Evolutionary conservation across 2,329 filamentous ascomycete genomes (phyloP).

Genomic region (Diplodia mutila): DNA sequence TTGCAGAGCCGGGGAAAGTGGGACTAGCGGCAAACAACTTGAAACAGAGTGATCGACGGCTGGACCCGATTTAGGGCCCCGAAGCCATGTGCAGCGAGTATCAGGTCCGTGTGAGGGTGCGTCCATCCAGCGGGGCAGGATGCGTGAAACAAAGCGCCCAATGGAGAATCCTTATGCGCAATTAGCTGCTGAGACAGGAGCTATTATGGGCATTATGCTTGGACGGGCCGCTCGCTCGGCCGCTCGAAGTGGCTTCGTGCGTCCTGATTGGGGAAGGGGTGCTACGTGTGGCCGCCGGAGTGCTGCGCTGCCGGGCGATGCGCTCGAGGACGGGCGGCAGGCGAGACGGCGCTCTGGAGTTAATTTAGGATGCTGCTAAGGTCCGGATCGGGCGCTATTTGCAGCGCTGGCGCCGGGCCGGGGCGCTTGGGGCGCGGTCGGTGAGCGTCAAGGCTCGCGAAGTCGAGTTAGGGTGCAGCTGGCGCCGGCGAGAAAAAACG

Average conservation of each 20-base stretch:
- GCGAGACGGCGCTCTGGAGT: conserved; percentile 3
- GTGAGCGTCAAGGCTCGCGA: conserved; percentile 7
- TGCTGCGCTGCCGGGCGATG: conserved; percentile 19
- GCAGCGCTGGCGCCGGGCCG: conserved; percentile 9
- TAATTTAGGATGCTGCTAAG: conserved; percentile 6
- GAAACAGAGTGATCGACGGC: conserved; percentile 39
- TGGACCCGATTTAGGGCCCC: conserved; percentile 24
- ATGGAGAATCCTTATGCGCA: conserved; percentile 22
- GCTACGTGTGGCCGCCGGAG: conserved; percentile 19
- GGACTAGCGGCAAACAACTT: conserved; percentile 41
- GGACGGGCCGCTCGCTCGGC: neutral
- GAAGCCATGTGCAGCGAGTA: conserved; percentile 22
- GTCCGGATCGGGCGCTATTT: conserved; percentile 13
- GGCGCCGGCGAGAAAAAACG: conserved; percentile 16
- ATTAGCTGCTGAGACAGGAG: conserved; percentile 17
- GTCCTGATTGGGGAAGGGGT: conserved; percentile 11
- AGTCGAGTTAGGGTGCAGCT: conserved; percentile 4
- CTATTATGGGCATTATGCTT: conserved; percentile 24
- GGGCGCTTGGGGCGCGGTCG: conserved; percentile 9
- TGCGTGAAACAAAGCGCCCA: conserved; percentile 18
- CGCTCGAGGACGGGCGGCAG: conserved; percentile 7
- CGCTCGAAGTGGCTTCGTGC: neutral
- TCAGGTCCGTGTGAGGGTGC: conserved; percentile 22
- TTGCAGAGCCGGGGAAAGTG: conserved; percentile 24
- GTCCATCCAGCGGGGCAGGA: conserved; percentile 10